These are phyloP conservation scores for Colletotrichum camelliae DNA, from an alignment of 2,329 filamentous ascomycete species.

Conservation along the genomic window DNA sequence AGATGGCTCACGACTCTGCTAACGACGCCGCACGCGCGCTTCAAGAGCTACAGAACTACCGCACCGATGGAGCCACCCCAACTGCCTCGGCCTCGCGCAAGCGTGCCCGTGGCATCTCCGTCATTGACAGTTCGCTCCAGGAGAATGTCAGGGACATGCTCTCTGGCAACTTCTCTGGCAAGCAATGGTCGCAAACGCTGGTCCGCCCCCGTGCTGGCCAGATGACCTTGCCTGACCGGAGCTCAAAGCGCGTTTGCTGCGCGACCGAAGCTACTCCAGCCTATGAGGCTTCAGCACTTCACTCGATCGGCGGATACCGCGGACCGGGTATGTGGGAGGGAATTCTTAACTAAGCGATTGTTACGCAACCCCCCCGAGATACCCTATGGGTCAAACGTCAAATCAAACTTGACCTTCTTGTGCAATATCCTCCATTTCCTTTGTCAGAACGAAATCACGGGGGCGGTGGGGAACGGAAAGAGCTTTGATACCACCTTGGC, in stretches of 20 bases:
- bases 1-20: constrained; percentile 45
- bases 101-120: constrained; percentile 63
- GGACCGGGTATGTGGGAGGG: constrained; percentile 72
- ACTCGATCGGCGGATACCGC: constrained; percentile 54
- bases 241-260: constrained; percentile 69
- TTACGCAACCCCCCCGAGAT: background rate
- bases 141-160: constrained; percentile 72
- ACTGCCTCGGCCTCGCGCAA: constrained; percentile 49
- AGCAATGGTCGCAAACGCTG: constrained; percentile 41
- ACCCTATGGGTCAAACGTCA: constrained; percentile 1
- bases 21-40: constrained; percentile 63
- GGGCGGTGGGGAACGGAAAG: constrained; percentile 30
- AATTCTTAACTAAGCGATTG: constrained; percentile 56
- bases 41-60: constrained; percentile 65
- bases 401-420: constrained; percentile 10
- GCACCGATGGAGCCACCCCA: constrained; percentile 41
- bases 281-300: constrained; percentile 51
- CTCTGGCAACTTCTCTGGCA: constrained; percentile 36
- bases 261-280: constrained; percentile 60
- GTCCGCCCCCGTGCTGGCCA: constrained; percentile 41
- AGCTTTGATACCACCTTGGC: constrained; percentile 35
- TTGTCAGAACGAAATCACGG: constrained; percentile 25
- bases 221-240: constrained; percentile 29
- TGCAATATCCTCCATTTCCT: constrained; percentile 23
- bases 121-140: constrained; percentile 62